Evolutionary conservation across 345 rosid species (phyloP).

Genomic region (Syzygium oleosum): DNA sequence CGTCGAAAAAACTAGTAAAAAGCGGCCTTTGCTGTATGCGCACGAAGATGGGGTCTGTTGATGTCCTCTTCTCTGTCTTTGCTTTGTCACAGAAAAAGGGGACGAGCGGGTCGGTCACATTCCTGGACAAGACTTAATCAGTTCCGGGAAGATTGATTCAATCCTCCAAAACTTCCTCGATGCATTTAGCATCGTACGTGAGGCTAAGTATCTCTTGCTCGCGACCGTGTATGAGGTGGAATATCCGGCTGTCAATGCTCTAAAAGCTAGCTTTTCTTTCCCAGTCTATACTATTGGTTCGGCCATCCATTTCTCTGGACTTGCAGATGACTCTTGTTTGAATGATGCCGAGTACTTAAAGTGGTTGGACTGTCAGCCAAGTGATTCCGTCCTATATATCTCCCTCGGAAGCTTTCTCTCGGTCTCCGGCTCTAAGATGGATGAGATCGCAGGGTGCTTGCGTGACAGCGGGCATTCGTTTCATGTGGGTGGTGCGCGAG

Average conservation of each 20-base stretch:
- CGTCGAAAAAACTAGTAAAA: background rate
- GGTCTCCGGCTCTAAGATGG: slow-evolving; percentile 17
- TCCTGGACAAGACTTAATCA: slow-evolving; percentile 16
- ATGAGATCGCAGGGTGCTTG: slow-evolving; percentile 25
- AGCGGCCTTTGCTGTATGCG: background rate
- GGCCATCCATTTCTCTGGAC: slow-evolving; percentile 22
- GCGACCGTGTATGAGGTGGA: slow-evolving; percentile 2
- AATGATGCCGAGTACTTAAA: background rate
- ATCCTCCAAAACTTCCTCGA: background rate
- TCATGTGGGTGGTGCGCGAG: slow-evolving; percentile 26
- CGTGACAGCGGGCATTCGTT: slow-evolving; percentile 16
- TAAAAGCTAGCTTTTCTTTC: background rate
- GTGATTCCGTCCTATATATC: slow-evolving; percentile 21
- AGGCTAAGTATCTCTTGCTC: background rate
- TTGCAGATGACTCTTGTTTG: background rate
- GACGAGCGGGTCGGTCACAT: slow-evolving; percentile 18
- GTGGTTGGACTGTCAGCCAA: slow-evolving; percentile 29
- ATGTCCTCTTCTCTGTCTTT: background rate
- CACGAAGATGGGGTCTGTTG: background rate
- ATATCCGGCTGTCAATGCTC: background rate
- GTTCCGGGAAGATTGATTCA: background rate
- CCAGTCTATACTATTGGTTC: slow-evolving; percentile 32
- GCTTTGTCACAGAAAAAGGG: slow-evolving; percentile 3
- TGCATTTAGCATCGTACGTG: background rate
- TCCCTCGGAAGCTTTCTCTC: slow-evolving; percentile 36